Base-by-base conservation (phyloP, 2,329 filamentous ascomycete species). In the Talaromyces sp. region DNA sequence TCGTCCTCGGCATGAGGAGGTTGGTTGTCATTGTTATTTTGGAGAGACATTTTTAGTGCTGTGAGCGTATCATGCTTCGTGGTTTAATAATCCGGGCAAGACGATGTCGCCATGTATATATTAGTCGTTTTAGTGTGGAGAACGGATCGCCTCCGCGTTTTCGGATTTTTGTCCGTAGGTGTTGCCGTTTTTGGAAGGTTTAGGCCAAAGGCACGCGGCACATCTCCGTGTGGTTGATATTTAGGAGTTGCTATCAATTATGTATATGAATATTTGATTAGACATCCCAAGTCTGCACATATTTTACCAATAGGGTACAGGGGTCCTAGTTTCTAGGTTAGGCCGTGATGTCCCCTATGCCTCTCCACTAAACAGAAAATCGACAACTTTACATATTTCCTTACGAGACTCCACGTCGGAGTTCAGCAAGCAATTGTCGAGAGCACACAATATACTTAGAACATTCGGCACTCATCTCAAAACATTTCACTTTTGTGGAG, bases 1-100 rank as follows among this genome's bases (percentile, higher is more conserved):
- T 89, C 80, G 41, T 59, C 54, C 52, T 50, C 51, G 49, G 43
- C 21, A 31, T 27, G 29, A 3, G 49, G 11, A 2, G 4, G 26
- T 35, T 38, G 53, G 26, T 11, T n/a, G n/a, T 55, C 35, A 17
- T 35, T 55, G 19, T 29, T 21, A 4, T 26, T 52, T 38, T 38
- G 35, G 35, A 9, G 14, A 29, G 49, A 52, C 49, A 52, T 52
- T 46, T 14, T 24, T 2, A 21, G 19, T 24, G 41, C 1, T 24
- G 19, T 21, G 41, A 21, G 41, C 4, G 19, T 10, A 13, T 46
- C 35, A 38, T 46, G 3, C 9, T 46, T 24, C 13, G n/a, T 24
- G 5, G n/a, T 46, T 35, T 17, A 24, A 24, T 46, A 46, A 46
- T 46, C 19, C 11, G 9, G 1, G 21, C 43, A 46, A 11, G 43